Evolutionary conservation across 768 basidiomycete genomes (phyloP), one percentile per base, ranked within the genome.

Genomic region (Tricholoma flavovirens): DNA sequence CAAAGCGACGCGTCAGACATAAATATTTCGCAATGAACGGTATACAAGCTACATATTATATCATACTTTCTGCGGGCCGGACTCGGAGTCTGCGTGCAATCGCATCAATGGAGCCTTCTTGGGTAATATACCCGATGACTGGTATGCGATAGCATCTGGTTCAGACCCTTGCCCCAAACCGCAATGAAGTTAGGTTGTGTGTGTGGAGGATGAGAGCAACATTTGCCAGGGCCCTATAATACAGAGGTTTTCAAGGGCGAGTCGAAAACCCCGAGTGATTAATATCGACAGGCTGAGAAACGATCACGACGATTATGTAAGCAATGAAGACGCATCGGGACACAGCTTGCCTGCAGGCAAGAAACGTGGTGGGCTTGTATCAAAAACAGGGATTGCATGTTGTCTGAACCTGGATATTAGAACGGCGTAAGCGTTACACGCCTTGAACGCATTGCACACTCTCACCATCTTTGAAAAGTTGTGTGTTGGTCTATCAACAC

Each of bases 321-420:
- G 29, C 46, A 30, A 19, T 11, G 22, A 45, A 45, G 43, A 19
- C 35, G n/a, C 26, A 49, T 49, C 46, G 65, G 59, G 71, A 75
- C 67, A 71, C 61, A 71, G 64, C 67, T 48, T 80, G 84, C 86
- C 84, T 86, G 83, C 83, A 87, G 86, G 86, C 86, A 83, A 72
- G 75, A 77, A 86, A 85, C 86, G 85, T 87, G 79, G 73, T 73
- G 80, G 71, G 71, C 69, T 74, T 70, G 71, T 74, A 82, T 83
- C 80, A 78, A 81, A n/a, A 85, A 77, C 67, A 74, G 74, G 71
- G 70, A 73, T 73, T 64, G 67, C 71, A 73, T 75, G 77, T 75
- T 67, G 62, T 69, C 71, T 73, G 73, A 32, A 32, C 30, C 60
- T 59, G 57, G 62, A 62, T 52, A 49, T 66, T 68, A 67, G 68